These are phyloP conservation scores for Didymella sp. DNA, from an alignment of 2,329 filamentous ascomycete genomes.

Conservation along the genomic window DNA sequence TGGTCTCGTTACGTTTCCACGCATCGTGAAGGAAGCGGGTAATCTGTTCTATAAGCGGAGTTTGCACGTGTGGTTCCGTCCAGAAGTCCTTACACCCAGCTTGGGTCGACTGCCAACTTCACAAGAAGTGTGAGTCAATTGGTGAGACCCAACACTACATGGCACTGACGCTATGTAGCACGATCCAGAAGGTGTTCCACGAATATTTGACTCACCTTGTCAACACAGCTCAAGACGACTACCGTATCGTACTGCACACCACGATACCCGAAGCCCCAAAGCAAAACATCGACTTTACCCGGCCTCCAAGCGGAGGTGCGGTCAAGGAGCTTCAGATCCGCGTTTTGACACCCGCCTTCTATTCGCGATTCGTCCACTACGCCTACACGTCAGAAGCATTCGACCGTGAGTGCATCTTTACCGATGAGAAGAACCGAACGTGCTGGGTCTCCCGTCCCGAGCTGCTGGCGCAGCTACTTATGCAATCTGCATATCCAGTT, in stretches of 20 bases:
- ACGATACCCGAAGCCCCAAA: constrained; percentile 51
- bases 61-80: constrained; percentile 70
- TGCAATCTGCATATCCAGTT: constrained; percentile 27
- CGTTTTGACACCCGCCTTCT: constrained; percentile 70
- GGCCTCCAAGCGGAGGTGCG: constrained; percentile 11
- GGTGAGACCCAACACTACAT: no score
- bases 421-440: constrained; percentile 63
- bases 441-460: constrained; percentile 64
- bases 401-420: constrained; percentile 62
- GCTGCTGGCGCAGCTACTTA: constrained; percentile 51
- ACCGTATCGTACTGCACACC: constrained; percentile 63
- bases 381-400: constrained; percentile 67
- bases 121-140: constrained; percentile 53
- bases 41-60: constrained; percentile 63
- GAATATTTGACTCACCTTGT: constrained; percentile 57
- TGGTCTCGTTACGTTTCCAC: constrained; percentile 69
- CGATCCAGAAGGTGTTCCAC: constrained; percentile 50
- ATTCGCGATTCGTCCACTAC: constrained; percentile 70
- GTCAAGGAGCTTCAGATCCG: constrained; percentile 60
- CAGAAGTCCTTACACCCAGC: constrained; percentile 66
- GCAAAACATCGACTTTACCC: constrained; percentile 33
- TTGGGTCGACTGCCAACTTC: constrained; percentile 61
- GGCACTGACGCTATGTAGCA: constrained; percentile 27
- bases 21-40: constrained; percentile 68
- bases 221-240: constrained; percentile 51